Base-by-base conservation (phyloP, 257 asterid genomes). In the Ligustrum vulgare region DNA sequence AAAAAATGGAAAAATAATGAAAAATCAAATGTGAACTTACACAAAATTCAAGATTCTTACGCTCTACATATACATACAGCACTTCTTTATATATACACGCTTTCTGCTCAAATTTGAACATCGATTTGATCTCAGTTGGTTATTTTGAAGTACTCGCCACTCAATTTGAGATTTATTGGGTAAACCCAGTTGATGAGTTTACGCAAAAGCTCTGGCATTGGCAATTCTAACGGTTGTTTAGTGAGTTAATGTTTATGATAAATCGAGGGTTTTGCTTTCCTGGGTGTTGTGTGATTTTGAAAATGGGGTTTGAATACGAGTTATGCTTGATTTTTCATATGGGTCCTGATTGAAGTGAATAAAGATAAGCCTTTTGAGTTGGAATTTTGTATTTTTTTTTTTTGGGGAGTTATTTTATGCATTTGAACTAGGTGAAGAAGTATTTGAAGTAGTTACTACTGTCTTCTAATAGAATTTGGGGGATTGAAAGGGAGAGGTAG, bases 281-380 rank as follows among this genome's bases (percentile, higher is more conserved):
- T 67, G 16, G 63, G 45, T 60, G 18, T 69, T 54, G 23, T 37
- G 49, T 28, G 51, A 71, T 13, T 45, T 13, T 13, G 54, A 45
- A 77, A 72, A 72, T 77, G 82, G 84, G 74, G 69, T 60, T 33
- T 71, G 77, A 56, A 31, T 28, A 81, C 28, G 56, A 72, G 7
- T 72, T 64, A 60, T 56, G 77, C 72, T 71, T 70, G 71, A 73
- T 65, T 77, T 80, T 51, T 16, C 63, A 54, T 18, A 75, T 37
- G 66, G 83, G 82, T 39, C 84, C 82, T 78, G 77, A 83, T 74
- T 83, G 84, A 85, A 78, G 86, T 70, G 62, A n/a, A 77, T 13
- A 45, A 73, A 76, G 69, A 20, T 75, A 0, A 33, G 47, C 33
- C 70, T 72, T 70, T 36, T 62, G 54, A 69, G 54, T 6, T 45